Evolutionary conservation across 2,329 filamentous ascomycete genomes (phyloP).

Genomic region (Fusarium fracticaudum): DNA sequence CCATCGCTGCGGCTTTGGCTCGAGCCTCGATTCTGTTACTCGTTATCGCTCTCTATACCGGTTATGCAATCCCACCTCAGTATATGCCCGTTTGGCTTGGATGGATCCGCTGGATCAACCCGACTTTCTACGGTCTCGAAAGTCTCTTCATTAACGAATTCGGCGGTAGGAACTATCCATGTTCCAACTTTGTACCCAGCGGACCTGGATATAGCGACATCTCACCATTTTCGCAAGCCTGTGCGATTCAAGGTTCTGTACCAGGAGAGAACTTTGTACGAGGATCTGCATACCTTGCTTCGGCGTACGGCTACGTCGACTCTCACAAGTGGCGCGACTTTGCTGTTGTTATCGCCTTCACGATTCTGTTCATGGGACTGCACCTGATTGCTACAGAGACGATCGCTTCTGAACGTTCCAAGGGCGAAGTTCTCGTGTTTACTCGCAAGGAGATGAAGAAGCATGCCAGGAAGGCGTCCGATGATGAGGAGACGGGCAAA

Average conservation of each 20-base stretch:
- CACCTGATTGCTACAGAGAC: conserved; percentile 34
- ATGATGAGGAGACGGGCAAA: conserved; percentile 14
- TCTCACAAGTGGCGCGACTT: conserved; percentile 38
- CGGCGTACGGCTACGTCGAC: conserved; percentile 23
- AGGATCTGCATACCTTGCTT: conserved; percentile 22
- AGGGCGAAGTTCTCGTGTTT: conserved; percentile 37
- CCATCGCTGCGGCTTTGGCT: conserved; percentile 39
- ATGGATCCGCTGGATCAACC: conserved; percentile 73
- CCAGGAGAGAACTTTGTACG: conserved; percentile 28
- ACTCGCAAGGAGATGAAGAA: conserved; percentile 36
- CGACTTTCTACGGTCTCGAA: conserved; percentile 72
- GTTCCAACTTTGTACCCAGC: conserved; percentile 51
- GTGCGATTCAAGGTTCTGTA: conserved; percentile 14
- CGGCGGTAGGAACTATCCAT: conserved; percentile 57
- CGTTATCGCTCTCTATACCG: conserved; percentile 59
- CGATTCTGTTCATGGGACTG: conserved; percentile 29
- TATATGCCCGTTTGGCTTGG: conserved; percentile 62
- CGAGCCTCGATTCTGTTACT: conserved; percentile 39
- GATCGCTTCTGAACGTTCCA: conserved; percentile 33
- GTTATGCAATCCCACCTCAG: conserved; percentile 54
- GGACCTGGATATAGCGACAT: conserved; percentile 32
- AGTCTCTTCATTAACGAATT: conserved; percentile 72
- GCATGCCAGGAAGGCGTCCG: conserved; percentile 60
- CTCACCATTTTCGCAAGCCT: conserved; percentile 6
- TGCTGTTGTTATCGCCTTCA: conserved; percentile 34